Conservation (phyloP, 2,329 filamentous ascomycete species). For the Cladorrhinum sp. region DNA sequence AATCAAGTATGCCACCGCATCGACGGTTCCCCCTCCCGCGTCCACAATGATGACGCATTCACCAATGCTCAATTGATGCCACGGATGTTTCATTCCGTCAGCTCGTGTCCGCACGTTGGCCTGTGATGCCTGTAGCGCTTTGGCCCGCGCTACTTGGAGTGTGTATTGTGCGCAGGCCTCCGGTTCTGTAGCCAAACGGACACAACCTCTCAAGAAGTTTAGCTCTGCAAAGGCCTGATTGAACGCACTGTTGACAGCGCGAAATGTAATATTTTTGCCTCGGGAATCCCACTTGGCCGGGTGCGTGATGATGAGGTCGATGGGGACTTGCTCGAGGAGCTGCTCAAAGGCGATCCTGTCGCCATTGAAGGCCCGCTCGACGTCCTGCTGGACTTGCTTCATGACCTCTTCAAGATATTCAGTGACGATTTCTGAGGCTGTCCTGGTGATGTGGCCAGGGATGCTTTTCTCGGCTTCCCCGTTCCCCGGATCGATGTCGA, state of each 20-base stretch:
- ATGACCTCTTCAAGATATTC: constrained; percentile 1
- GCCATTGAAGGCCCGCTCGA: not conserved
- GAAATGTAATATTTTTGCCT: constrained; percentile 22
- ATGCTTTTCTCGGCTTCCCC: not conserved
- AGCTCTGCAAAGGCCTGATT: constrained; percentile 8
- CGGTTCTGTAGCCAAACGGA: constrained; percentile 26
- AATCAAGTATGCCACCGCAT: constrained; percentile 30
- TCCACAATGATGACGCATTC: constrained; percentile 33
- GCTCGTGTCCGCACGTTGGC: not conserved
- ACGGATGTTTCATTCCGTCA: not conserved
- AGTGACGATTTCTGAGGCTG: not conserved
- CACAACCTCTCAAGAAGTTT: not conserved
- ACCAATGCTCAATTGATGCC: not conserved
- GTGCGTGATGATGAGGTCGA: constrained; percentile 10
- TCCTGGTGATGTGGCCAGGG: not conserved
- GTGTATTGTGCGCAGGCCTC: constrained; percentile 30
- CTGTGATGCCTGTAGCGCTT: too few relatives aligned
- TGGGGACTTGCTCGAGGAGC: not conserved
- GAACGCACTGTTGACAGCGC: constrained; percentile 16
- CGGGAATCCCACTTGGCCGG: constrained; percentile 21
- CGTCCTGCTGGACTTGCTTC: not conserved
- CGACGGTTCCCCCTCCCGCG: constrained; percentile 35
- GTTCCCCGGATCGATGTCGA: not conserved
- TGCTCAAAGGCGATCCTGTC: too few relatives aligned
- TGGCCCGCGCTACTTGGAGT: not conserved